Evolutionary conservation across 768 basidiomycete species (phyloP).

Genomic region (Suillus tomentosus): DNA sequence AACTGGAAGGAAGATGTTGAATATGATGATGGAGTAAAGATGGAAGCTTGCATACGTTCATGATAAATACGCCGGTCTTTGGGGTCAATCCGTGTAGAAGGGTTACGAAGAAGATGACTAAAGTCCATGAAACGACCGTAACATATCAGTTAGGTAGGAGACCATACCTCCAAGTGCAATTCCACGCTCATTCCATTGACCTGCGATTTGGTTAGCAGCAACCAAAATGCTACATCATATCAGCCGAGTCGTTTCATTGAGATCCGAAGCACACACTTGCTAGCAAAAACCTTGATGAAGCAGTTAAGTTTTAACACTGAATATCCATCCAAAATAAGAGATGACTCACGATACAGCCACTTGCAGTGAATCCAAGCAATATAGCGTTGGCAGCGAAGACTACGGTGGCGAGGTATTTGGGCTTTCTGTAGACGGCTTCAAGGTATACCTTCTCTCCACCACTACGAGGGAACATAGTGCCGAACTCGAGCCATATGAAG

Average conservation of each 20-base stretch:
- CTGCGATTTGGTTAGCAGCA: slow-evolving; percentile 40
- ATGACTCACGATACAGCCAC: slow-evolving; percentile 50
- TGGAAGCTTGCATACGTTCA: slow-evolving; percentile 46
- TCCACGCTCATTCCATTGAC: slow-evolving; percentile 54
- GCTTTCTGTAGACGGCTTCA: slow-evolving; percentile 53
- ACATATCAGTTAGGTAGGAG: neutral
- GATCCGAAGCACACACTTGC: slow-evolving; percentile 28
- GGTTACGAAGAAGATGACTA: slow-evolving; percentile 54
- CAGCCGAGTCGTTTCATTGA: neutral
- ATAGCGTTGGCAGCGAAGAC: slow-evolving; percentile 52
- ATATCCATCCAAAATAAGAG: neutral
- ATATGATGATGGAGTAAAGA: neutral
- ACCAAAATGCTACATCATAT: slow-evolving; percentile 46
- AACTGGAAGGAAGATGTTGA: slow-evolving; percentile 30
- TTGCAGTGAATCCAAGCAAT: slow-evolving; percentile 42
- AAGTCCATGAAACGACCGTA: neutral
- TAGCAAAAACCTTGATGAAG: slow-evolving; percentile 34
- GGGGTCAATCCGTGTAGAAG: slow-evolving; percentile 56
- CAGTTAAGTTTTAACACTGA: neutral
- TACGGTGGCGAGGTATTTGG: slow-evolving; percentile 49
- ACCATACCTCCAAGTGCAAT: slow-evolving; percentile 56
- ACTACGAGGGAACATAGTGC: slow-evolving; percentile 63
- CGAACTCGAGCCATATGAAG: slow-evolving; percentile 65
- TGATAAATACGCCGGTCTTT: slow-evolving; percentile 47
- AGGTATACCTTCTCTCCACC: slow-evolving; percentile 67